phyloP scores from a whole-genome alignment of 306 rosid species.

The Carpinus fangiana region DNA sequence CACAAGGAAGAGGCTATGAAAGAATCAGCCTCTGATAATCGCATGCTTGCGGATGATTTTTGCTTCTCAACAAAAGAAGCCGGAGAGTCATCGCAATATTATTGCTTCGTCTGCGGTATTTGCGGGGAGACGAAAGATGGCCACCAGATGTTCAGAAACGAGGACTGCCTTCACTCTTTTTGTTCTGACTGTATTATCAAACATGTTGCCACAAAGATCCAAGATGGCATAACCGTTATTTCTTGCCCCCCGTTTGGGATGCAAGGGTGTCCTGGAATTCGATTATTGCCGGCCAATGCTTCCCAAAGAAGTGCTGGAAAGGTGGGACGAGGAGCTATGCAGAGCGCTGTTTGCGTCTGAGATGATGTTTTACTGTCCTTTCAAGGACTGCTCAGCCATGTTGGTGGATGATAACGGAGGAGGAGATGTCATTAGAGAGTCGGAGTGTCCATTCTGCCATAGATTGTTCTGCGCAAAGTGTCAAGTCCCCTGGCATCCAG shows the following conservation, averaged over 20 bases:
- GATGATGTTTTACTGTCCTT: constrained; percentile 55
- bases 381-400: constrained; percentile 58
- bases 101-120: constrained; percentile 40
- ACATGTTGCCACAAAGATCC: constrained; percentile 53
- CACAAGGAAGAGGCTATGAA: constrained; percentile 31
- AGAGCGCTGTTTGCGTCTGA: constrained; percentile 36
- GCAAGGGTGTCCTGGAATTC: constrained; percentile 38
- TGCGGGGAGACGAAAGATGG: constrained; percentile 33
- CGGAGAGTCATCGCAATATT: constrained; percentile 12
- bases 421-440: constrained; percentile 17
- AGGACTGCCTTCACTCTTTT: constrained; percentile 47
- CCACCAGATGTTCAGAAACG: constrained; percentile 37
- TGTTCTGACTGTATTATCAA: constrained; percentile 50
- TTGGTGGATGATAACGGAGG: constrained; percentile 26
- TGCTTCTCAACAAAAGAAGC: constrained; percentile 18
- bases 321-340: constrained; percentile 49
- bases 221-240: constrained; percentile 36
- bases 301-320: constrained; percentile 40
- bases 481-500: constrained; percentile 62
- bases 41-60: constrained; percentile 30
- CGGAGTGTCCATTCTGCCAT: constrained; percentile 60
- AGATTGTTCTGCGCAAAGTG: constrained; percentile 66
- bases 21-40: neutral
- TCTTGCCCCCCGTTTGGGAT: constrained; percentile 59
- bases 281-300: constrained; percentile 45